Evolutionary conservation across 495 filamentous ascomycete species (phyloP).

Genomic region (Penicillium mononematosum): DNA sequence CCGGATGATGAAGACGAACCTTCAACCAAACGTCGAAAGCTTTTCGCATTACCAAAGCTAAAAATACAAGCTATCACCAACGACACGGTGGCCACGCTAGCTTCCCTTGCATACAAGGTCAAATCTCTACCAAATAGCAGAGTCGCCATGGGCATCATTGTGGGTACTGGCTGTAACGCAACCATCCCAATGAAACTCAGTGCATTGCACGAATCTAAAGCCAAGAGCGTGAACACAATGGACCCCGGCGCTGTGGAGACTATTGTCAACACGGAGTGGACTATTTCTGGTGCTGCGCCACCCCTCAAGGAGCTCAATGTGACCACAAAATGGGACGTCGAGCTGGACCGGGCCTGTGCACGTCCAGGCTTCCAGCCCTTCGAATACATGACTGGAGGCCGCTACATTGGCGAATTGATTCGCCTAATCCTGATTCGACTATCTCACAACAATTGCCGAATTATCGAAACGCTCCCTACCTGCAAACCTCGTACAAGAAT

Average conservation of each 20-base stretch:
- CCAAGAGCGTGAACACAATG: conserved; percentile 40
- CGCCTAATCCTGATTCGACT: conserved; percentile 69
- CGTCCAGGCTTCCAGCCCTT: conserved; percentile 80
- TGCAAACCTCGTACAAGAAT: conserved; percentile 53
- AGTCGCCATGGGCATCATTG: conserved; percentile 77
- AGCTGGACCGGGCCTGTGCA: conserved; percentile 63
- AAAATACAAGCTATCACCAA: conserved; percentile 77
- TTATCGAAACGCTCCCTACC: conserved; percentile 50
- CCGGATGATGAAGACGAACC: conserved; percentile 47
- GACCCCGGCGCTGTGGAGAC: conserved; percentile 55
- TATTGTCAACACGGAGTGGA: conserved; percentile 85
- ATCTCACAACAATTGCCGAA: conserved; percentile 48
- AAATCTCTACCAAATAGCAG: conserved; percentile 64
- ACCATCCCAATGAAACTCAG: conserved; percentile 69
- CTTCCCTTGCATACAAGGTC: conserved; percentile 68
- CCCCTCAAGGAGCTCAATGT: conserved; percentile 63
- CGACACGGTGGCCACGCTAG: conserved; percentile 76
- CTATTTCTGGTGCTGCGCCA: conserved; percentile 68
- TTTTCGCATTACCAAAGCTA: conserved; percentile 59
- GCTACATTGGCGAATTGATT: conserved; percentile 82
- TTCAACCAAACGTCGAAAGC: conserved; percentile 45
- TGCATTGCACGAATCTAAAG: conserved; percentile 63
- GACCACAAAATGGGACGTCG: conserved; percentile 68
- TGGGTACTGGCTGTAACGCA: conserved; percentile 81
- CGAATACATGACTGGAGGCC: conserved; percentile 83